Base-by-base conservation (phyloP, 257 asterid genomes). In the Prunella vulgaris region DNA sequence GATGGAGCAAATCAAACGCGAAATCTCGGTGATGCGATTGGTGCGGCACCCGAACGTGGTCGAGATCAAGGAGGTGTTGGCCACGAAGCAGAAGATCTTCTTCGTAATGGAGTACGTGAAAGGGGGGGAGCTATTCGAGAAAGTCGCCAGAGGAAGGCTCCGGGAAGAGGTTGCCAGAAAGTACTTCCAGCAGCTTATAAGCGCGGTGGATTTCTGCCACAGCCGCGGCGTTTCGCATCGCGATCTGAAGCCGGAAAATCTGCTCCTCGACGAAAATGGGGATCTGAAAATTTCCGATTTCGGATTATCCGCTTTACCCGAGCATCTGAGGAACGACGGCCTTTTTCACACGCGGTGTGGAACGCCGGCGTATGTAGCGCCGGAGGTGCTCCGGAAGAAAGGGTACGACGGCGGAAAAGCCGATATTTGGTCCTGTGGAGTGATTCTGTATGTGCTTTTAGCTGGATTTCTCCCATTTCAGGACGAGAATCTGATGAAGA, bases 391-490 rank as follows among this genome's bases (percentile, higher is more conserved):
- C 0, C 66, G 94, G 64, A 82, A 79, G 54, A 86, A 81, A 72
- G 97, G 97, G 2, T 90, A 90, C 51, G 96, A 86, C 67, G 97
- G 97, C 7, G 86, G 89, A 0, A 84, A 77, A 69, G 83, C 94
- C 1, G 97, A 90, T 72, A 80, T 90, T n/a, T 90, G 97, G 97
- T 90, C 97, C 0, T 90, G 97, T 68, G 97, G 97, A 6, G 94
- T 90, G 22, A 81, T 90, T 40, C 76, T 90, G 4, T 90, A 90
- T 58, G 97, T 80, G 21, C 74, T 90, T 3, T 76, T 90, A 3
- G 94, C 90, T 4, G 97, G 97, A 0, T 90, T 72, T 70, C 74
- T 90, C 35, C 97, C 97, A 1, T 90, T 90, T 28, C 87, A 78
- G 58, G 84, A 85, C n/a, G 94, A 81, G 14, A 90, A 90, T 65